phyloP scores from a whole-genome alignment of 768 basidiomycete species.

The Boletus rubescentipes region DNA sequence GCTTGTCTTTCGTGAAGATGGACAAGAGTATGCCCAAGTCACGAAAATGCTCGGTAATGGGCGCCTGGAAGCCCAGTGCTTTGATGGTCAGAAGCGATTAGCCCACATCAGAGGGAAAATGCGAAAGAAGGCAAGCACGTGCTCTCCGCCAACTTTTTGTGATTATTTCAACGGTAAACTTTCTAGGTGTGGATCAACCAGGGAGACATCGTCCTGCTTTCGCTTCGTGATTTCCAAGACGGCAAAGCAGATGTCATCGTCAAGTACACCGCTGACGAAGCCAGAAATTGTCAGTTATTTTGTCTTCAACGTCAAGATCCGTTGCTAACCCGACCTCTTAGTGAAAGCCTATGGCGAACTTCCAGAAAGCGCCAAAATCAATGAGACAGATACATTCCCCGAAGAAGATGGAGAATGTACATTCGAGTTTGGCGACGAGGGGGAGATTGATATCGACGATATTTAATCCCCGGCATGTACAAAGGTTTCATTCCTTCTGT shows the following conservation, averaged over 20 bases:
- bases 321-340: slow-evolving; percentile 28
- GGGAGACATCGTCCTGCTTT: slow-evolving; percentile 93
- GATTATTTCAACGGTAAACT: slow-evolving; percentile 4
- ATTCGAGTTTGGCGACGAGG: slow-evolving; percentile 89
- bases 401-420: slow-evolving; percentile 88
- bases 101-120: slow-evolving; percentile 99
- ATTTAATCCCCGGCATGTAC: slow-evolving; percentile 48
- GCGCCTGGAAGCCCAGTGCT: slow-evolving; percentile 92
- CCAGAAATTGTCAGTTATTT: slow-evolving; percentile 62
- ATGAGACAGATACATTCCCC: slow-evolving; percentile 92
- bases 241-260: slow-evolving; percentile 99
- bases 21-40: slow-evolving; percentile 98
- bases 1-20: slow-evolving; percentile 97
- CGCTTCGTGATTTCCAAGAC: slow-evolving; percentile 97
- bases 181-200: slow-evolving; percentile 97
- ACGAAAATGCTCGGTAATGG: slow-evolving; percentile 99
- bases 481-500: slow-evolving; percentile 13
- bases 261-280: slow-evolving; percentile 97
- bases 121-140: slow-evolving; percentile 86
- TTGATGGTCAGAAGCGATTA: slow-evolving; percentile 96
- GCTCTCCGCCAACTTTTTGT: neutral
- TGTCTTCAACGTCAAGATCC: slow-evolving; percentile 1
- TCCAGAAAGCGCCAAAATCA: slow-evolving; percentile 94
- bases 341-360: slow-evolving; percentile 98
- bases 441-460: slow-evolving; percentile 87